Base-by-base conservation (phyloP, 345 rosid genomes). In the Sapria himalayana region DNA sequence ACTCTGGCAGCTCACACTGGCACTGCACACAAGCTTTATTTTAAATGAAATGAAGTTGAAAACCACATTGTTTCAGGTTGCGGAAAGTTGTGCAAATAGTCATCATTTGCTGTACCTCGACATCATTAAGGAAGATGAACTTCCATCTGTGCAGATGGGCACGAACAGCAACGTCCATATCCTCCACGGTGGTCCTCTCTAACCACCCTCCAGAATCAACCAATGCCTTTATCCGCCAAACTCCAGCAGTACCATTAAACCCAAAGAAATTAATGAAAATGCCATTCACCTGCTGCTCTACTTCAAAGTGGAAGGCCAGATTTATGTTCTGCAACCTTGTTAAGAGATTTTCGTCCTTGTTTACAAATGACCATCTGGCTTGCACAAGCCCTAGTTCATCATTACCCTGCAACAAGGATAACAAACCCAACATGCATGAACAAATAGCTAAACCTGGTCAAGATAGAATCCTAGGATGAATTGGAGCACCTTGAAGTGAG, bases 61-160 rank as follows among this genome's bases (percentile, higher is more conserved):
- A 35, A 45, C 17, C 1, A 35, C 5, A 22, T 32, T 38, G 17
- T 19, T 20, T 4, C n/a, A 35, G 22, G 24, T 23, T 6, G 41
- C 1, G n/a, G n/a, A n/a, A n/a, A n/a, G n/a, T n/a, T n/a, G n/a
- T n/a, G n/a, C n/a, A n/a, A n/a, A n/a, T n/a, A n/a, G n/a, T n/a
- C n/a, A n/a, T n/a, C n/a, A n/a, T n/a, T n/a, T 17, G 18, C 8
- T 15, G 41, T 80, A 85, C 96, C 91, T 80, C 85, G 2, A 85
- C 85, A 4, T 85, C 91, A 43, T 80, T 76, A 24, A 85, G 76
- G 63, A 74, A 85, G 51, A 80, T 47, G 50, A 85, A 85, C 37
- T 80, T 85, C 96, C 96, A 85, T 25, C 96, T 93, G 9, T 63
- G 67, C 34, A 85, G 93, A 57, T 85, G 96, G 54, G 96, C 96